Evolutionary conservation across 805 yeast species (phyloP), one percentile per base, ranked within the genome.

Genomic region (Cyberlindnera americana): DNA sequence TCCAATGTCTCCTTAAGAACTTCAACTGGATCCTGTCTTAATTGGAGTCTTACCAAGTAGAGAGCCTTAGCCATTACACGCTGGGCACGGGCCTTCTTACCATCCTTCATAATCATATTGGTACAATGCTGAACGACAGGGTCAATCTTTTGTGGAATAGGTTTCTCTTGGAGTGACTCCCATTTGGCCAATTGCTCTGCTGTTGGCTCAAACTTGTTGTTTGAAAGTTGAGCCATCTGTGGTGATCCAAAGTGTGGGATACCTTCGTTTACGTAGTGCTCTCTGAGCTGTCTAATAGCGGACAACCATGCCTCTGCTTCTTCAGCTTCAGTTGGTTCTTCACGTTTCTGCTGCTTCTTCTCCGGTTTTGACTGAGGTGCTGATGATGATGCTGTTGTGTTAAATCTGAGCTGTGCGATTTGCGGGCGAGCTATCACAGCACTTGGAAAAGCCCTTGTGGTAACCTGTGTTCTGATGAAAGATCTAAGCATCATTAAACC

Each of bases 51-150:
- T 29, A 81, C 83, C 35, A 90, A 67, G 57, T 90, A 89, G 37
- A 93, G 69, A 0, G 97, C 95, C 57, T 82, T 75, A 38, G 82
- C 74, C 40, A 93, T 70, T 35, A 73, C 70, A 52, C 74, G 81
- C 57, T 81, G 82, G 0, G 98, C 97, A 35, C 71, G 67, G 40
- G 85, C 76, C 61, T 90, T 93, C 61, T 81, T 81, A 30, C 99
- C 99, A 58, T 87, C 81, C 57, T 86, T 79, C 98, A 93, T 93
- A 46, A 93, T 79, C 67, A 89, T 72, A 59, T 89, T 89, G 39
- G 86, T 81, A 56, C 93, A 77, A 52, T 84, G 81, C 35, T 81
- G 80, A 35, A 90, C 69, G 16, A 81, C 75, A n/a, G 85, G 83
- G 52, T 88, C 93, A 32, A 66, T 64, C 48, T 71, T 69, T 19